Evolutionary conservation across 2,329 filamentous ascomycete genomes (phyloP).

Genomic region (Penicillium brevicompactum): DNA sequence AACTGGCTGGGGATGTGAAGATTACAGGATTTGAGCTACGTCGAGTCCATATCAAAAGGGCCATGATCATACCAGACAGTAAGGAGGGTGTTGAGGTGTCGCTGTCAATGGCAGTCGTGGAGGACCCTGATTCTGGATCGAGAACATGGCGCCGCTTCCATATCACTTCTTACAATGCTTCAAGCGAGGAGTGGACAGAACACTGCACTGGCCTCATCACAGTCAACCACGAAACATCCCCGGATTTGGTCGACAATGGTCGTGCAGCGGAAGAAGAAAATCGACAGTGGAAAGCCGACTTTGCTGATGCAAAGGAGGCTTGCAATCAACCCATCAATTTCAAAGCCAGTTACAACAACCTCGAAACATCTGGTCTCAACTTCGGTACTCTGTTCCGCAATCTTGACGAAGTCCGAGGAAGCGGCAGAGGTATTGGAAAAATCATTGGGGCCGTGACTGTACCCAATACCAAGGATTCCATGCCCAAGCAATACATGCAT

Average conservation of each 20-base stretch:
- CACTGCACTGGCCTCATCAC: slow-evolving; percentile 37
- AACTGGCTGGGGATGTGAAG: slow-evolving; percentile 18
- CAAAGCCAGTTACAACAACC: slow-evolving; percentile 25
- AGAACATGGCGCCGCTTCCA: slow-evolving; percentile 32
- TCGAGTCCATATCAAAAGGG: slow-evolving; percentile 30
- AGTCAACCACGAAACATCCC: slow-evolving; percentile 15
- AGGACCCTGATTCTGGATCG: slow-evolving; percentile 21
- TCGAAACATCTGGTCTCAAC: slow-evolving; percentile 29
- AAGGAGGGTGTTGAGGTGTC: slow-evolving; percentile 35
- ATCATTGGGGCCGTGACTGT: slow-evolving; percentile 30
- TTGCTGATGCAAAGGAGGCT: slow-evolving; percentile 12
- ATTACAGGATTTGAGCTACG: slow-evolving; percentile 22
- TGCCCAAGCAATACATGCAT: slow-evolving; percentile 37
- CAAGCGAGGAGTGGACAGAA: slow-evolving; percentile 35
- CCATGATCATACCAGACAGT: slow-evolving; percentile 32
- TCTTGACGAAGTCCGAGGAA: slow-evolving; percentile 25
- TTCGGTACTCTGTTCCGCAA: slow-evolving; percentile 37
- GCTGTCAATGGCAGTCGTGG: slow-evolving; percentile 26
- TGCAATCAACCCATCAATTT: slow-evolving; percentile 29
- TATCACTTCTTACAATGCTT: slow-evolving; percentile 33
- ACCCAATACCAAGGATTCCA: slow-evolving; percentile 31
- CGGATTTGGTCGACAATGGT: slow-evolving; percentile 8
- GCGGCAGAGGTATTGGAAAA: slow-evolving; percentile 15
- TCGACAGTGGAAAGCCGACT: slow-evolving; percentile 10
- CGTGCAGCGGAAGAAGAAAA: slow-evolving; percentile 18